A percentile compares a stretch with the other conserved stretches of the same genome.
Evolutionary conservation across 2,329 filamentous ascomycete genomes (phyloP).

Genomic region (Aspergillus niger): DNA sequence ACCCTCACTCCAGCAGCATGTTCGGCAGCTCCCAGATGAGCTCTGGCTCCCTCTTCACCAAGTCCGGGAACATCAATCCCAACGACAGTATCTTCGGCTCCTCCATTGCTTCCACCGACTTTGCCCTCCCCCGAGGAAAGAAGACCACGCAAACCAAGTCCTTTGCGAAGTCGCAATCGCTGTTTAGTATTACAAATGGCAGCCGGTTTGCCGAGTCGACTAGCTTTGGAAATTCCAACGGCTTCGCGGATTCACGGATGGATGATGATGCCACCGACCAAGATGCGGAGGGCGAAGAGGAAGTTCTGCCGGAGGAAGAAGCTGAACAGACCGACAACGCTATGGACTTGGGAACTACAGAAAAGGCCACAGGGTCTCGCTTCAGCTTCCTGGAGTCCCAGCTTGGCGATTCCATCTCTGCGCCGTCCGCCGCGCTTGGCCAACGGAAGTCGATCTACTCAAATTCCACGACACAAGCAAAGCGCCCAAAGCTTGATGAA

Average conservation of each 20-base stretch:
- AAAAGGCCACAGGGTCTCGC: slow-evolving; percentile 19
- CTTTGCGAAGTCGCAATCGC: slow-evolving; percentile 28
- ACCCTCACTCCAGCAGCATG: slow-evolving; percentile 52
- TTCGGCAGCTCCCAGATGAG: slow-evolving; percentile 56
- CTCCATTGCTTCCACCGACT: slow-evolving; percentile 39
- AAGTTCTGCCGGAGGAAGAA: slow-evolving; percentile 45
- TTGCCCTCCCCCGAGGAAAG: slow-evolving; percentile 32
- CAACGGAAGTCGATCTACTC: slow-evolving; percentile 45
- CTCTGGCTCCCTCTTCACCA: slow-evolving; percentile 38
- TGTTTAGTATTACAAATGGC: slow-evolving; percentile 32
- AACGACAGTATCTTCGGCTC: slow-evolving; percentile 42
- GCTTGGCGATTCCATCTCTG: slow-evolving; percentile 28
- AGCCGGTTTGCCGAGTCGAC: slow-evolving; percentile 29
- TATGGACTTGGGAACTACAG: slow-evolving; percentile 29
- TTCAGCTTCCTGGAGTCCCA: slow-evolving; percentile 37
- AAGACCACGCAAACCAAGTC: slow-evolving; percentile 27
- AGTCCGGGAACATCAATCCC: slow-evolving; percentile 38
- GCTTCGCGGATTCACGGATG: slow-evolving; percentile 30
- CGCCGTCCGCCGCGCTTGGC: slow-evolving; percentile 18
- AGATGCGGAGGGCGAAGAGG: slow-evolving; percentile 41
- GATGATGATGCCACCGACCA: slow-evolving; percentile 28
- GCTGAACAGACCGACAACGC: slow-evolving; percentile 40
- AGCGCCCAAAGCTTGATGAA: slow-evolving; percentile 46
- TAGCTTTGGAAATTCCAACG: slow-evolving; percentile 28
- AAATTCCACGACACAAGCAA: slow-evolving; percentile 42